Conservation (phyloP, 441 rosid species). For the Raphanus hybrid region DNA sequence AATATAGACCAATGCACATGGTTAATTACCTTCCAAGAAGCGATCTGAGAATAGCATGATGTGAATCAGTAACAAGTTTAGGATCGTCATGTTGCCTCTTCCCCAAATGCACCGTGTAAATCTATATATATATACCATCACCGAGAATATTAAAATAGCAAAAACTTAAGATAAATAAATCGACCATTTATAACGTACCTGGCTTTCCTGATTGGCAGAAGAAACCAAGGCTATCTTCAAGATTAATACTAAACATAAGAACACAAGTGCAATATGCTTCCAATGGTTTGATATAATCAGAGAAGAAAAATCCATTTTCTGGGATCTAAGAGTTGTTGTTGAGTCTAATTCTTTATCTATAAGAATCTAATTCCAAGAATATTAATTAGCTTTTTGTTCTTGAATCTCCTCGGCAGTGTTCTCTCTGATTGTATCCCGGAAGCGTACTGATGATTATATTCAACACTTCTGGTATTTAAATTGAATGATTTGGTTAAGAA, state of each 20-base stretch:
- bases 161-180: background rate
- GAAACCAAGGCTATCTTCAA: conserved; percentile 18
- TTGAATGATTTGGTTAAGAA: conserved; percentile 15
- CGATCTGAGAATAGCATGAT: conserved; percentile 47
- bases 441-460: conserved; percentile 28
- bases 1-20: conserved; percentile 6
- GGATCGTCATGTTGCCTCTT: conserved; percentile 44
- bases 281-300: conserved; percentile 24
- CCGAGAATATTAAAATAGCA: background rate
- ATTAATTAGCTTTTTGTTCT: conserved; percentile 21
- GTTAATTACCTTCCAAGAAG: conserved; percentile 53
- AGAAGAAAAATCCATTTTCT: conserved; percentile 30
- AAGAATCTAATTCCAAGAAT: conserved; percentile 31
- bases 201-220: conserved; percentile 17
- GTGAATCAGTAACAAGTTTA: conserved; percentile 41
- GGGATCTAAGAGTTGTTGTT: conserved; percentile 11
- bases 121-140: conserved; percentile 15
- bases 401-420: conserved; percentile 35
- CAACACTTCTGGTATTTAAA: conserved; percentile 32
- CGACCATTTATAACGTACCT: conserved; percentile 19
- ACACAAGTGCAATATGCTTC: conserved; percentile 33
- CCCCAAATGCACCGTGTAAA: conserved; percentile 48
- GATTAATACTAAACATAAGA: conserved; percentile 25
- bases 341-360: conserved; percentile 29
- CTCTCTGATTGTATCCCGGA: conserved; percentile 30